A percentile compares a stretch with the other conserved stretches of the same genome.
phyloP scores from a whole-genome alignment of 805 yeast genomes.

The Candida michaelii region DNA sequence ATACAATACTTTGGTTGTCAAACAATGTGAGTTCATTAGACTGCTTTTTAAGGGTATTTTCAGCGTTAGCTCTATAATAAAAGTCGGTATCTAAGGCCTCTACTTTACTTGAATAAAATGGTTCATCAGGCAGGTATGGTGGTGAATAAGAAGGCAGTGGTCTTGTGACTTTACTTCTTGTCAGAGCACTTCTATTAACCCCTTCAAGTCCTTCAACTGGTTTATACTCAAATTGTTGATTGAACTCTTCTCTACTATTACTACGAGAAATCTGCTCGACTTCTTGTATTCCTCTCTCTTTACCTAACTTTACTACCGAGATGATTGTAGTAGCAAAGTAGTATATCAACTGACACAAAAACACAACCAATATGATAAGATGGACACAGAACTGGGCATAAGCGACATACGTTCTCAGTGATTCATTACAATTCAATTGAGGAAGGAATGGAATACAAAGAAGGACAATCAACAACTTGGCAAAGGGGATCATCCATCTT shows the following conservation, averaged over 20 bases:
- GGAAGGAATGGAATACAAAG: constrained; percentile 46
- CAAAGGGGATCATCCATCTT: constrained; percentile 34
- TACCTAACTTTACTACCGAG: constrained; percentile 17
- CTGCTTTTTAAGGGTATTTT: neutral
- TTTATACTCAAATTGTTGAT: constrained; percentile 26
- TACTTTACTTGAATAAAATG: neutral
- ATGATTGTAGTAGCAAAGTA: constrained; percentile 27
- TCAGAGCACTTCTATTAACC: neutral
- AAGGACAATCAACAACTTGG: constrained; percentile 39
- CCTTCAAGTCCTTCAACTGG: constrained; percentile 16
- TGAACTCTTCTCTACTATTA: constrained; percentile 21
- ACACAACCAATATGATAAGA: constrained; percentile 28
- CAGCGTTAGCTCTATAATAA: constrained; percentile 16
- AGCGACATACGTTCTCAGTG: constrained; percentile 40
- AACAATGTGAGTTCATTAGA: neutral
- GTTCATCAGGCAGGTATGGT: too few species aligned
- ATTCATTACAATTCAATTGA: constrained; percentile 35
- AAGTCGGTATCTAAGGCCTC: constrained; percentile 10
- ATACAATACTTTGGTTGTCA: constrained; percentile 6
- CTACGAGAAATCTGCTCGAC: neutral
- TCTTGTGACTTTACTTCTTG: too few species aligned
- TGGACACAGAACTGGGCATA: constrained; percentile 45
- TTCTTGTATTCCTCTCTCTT: neutral
- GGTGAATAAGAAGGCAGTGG: too few species aligned
- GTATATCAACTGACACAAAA: constrained; percentile 28